These are phyloP conservation scores for Tephrocybe sp. DNA, from an alignment of 768 basidiomycete genomes.

Conservation along the genomic window DNA sequence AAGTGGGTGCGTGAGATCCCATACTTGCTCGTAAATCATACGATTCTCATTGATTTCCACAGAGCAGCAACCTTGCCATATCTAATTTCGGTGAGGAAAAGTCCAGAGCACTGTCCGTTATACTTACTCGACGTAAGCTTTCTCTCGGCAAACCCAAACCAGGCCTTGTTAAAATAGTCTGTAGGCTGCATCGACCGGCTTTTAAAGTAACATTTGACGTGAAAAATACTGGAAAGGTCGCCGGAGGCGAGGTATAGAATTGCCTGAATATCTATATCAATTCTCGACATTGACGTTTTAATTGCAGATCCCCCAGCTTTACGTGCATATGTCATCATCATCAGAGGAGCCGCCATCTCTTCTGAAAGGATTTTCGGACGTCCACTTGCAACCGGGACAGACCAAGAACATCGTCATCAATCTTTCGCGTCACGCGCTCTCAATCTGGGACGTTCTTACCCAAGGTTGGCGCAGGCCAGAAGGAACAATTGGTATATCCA, in stretches of 20 bases:
- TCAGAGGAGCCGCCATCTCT: slow-evolving; percentile 55
- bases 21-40: slow-evolving; percentile 16
- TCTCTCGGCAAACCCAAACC: too few species aligned
- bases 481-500: slow-evolving; percentile 49
- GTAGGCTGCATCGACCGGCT: slow-evolving; percentile 63
- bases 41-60: slow-evolving; percentile 27
- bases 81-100: slow-evolving; percentile 59
- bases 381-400: slow-evolving; percentile 38
- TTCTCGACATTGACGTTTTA: background rate
- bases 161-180: background rate
- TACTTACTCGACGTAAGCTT: too few species aligned
- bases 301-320: slow-evolving; percentile 57
- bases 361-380: slow-evolving; percentile 53
- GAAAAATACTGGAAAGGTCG: slow-evolving; percentile 48
- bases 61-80: slow-evolving; percentile 79
- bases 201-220: slow-evolving; percentile 53
- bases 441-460: slow-evolving; percentile 56
- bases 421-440: slow-evolving; percentile 50
- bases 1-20: slow-evolving; percentile 6
- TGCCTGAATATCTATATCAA: background rate
- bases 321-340: slow-evolving; percentile 47
- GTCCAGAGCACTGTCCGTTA: too few species aligned
- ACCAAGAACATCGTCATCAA: slow-evolving; percentile 36
- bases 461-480: slow-evolving; percentile 61
- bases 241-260: slow-evolving; percentile 52